These are phyloP conservation scores for Gymnopus androsaceus DNA, from an alignment of 1,284 basidiomycete species.

Conservation along the genomic window DNA sequence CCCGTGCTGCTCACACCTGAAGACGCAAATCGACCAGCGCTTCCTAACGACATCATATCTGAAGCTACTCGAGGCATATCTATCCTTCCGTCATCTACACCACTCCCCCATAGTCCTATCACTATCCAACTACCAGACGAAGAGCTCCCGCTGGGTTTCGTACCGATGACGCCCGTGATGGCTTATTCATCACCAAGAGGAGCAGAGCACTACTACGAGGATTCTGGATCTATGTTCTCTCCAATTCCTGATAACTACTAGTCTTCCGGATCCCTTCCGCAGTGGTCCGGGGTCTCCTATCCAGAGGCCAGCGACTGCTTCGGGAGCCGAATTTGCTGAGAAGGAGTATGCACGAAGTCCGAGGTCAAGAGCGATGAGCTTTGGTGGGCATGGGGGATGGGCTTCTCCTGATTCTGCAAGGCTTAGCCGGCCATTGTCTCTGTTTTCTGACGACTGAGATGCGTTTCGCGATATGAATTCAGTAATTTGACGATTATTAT, in stretches of 20 bases:
- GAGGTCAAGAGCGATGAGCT: constrained; percentile 4
- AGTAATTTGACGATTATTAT: neutral
- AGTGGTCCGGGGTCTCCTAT: neutral
- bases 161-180: constrained; percentile 14
- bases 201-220: neutral
- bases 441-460: constrained; percentile 10
- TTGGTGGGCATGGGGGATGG: constrained; percentile 8
- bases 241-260: constrained; percentile 12
- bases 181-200: neutral
- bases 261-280: constrained; percentile 10
- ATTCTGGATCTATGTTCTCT: constrained; percentile 5
- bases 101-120: constrained; percentile 15
- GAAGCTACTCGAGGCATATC: constrained; percentile 16
- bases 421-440: constrained; percentile 8
- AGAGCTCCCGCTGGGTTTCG: constrained; percentile 17
- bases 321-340: neutral
- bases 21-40: constrained; percentile 14
- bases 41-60: constrained; percentile 16
- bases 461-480: neutral
- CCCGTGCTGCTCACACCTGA: constrained; percentile 16
- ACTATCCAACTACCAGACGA: constrained; percentile 16
- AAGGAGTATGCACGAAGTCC: constrained; percentile 1
- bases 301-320: constrained; percentile 7
- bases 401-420: constrained; percentile 10
- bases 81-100: constrained; percentile 11